phyloP scores from a whole-genome alignment of 75 land plant genomes.

The Picea sitchensis region DNA sequence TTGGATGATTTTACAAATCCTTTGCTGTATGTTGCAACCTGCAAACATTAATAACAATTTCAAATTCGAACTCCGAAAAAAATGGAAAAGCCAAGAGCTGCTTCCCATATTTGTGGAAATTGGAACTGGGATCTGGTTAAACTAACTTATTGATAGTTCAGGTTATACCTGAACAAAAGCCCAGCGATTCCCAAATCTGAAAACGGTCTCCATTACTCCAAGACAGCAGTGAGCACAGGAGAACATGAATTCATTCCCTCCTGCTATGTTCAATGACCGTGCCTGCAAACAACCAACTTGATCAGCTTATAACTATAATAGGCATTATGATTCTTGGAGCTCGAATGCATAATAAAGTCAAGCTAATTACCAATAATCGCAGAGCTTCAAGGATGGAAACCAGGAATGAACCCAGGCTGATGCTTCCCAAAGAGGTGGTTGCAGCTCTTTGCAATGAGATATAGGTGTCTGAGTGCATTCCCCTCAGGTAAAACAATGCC shows the following conservation, averaged over 20 bases:
- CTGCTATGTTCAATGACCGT: conserved; percentile 48
- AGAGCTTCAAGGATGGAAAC: conserved; percentile 68
- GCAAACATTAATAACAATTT: neutral
- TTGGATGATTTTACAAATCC: conserved; percentile 44
- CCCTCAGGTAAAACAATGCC: conserved; percentile 47
- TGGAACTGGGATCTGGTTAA: too few species aligned
- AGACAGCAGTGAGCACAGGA: conserved; percentile 77
- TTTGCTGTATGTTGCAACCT: conserved; percentile 50
- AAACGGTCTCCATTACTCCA: conserved; percentile 48
- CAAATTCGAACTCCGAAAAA: too few species aligned
- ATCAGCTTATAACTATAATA: too few species aligned
- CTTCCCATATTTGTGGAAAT: too few species aligned
- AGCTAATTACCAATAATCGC: conserved; percentile 28
- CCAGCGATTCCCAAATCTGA: conserved; percentile 72
- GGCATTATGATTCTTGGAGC: too few species aligned
- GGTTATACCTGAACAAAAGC: conserved; percentile 64
- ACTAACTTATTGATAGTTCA: too few species aligned
- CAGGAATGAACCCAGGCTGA: conserved; percentile 69
- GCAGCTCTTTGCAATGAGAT: conserved; percentile 55
- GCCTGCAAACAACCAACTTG: conserved; percentile 11
- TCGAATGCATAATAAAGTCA: too few species aligned
- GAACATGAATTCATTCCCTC: conserved; percentile 79
- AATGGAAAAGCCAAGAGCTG: too few species aligned
- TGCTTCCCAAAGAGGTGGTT: conserved; percentile 59
- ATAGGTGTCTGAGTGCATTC: conserved; percentile 51